Base-by-base conservation (phyloP, 2,329 filamentous ascomycete species). In the Talaromyces rugulosus region DNA sequence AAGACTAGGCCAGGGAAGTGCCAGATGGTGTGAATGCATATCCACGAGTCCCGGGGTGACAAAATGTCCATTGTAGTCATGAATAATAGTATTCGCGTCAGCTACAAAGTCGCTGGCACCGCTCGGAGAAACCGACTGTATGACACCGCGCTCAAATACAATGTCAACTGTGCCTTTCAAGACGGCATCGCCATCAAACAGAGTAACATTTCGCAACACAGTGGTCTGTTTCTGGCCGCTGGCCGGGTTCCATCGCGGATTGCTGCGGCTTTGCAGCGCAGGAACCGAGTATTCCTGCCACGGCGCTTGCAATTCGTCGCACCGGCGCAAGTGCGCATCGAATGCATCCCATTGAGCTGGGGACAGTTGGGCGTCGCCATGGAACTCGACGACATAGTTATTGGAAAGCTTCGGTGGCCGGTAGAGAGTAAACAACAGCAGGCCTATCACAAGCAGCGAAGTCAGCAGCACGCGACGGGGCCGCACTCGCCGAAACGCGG, bases 1-100 rank as follows among this genome's bases (percentile, higher is more conserved):
- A 1, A 89, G 77, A 2, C 69, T 71, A 0, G 87, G 87, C n/a
- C 89, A 73, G 16, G 82, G 78, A 33, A 81, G 78, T 0, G 88
- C 82, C 7, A 87, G 86, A 1, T 86, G 81, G 69, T 90, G 88
- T 36, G 82, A 86, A 73, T 91, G 88, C 85, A 90, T 89, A 69
- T 90, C 88, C 55, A 90, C 85, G 66, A 90, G 86, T 16, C 88
- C 88, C 7, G 81, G 80, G 0, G 88, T 90, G 23, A 90, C 75
- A 61, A 81, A 85, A 3, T 85, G 82, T 1, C 88, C 87, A 30
- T 80, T 52, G 30, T 63, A 60, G 9, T 64, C 44, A 27, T 34
- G 58, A 28, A 64, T 55, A 28, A 50, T 31, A 4, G 58, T 60
- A 30, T 60, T 52, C 9, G 61, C 52, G 23, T 61, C 58, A 9